Percentiles rank a stretch among this genome's conserved stretches.
Evolutionary conservation across 768 basidiomycete species (phyloP).

Genomic region (Lentinula raphanica): DNA sequence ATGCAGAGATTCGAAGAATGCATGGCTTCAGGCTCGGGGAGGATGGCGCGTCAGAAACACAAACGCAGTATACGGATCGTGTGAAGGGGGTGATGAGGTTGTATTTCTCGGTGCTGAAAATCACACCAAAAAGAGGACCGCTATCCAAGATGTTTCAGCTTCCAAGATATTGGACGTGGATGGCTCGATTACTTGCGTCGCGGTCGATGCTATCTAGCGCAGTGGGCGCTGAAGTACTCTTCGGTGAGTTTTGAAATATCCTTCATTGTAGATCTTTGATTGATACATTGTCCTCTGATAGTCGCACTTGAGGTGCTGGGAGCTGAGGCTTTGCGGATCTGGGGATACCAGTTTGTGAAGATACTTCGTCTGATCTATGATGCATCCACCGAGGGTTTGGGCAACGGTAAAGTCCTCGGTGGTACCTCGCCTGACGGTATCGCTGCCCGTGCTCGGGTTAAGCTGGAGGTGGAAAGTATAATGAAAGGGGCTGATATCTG

Average conservation of each 20-base stretch:
- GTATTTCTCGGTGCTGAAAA: constrained; percentile 70
- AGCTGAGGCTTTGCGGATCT: constrained; percentile 49
- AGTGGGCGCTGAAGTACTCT: constrained; percentile 63
- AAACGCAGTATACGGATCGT: constrained; percentile 58
- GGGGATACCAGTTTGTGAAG: constrained; percentile 80
- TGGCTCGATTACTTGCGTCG: constrained; percentile 56
- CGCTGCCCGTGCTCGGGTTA: constrained; percentile 58
- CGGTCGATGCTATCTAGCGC: constrained; percentile 47
- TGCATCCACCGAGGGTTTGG: constrained; percentile 52
- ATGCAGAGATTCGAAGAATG: constrained; percentile 38
- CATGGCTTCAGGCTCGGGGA: constrained; percentile 48
- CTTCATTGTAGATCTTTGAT: neutral
- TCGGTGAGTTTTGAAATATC: constrained; percentile 41
- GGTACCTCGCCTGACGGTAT: constrained; percentile 56
- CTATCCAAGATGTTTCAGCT: constrained; percentile 53
- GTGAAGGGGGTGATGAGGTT: constrained; percentile 79
- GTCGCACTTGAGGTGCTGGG: constrained; percentile 73
- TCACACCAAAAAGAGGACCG: constrained; percentile 32
- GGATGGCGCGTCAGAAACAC: constrained; percentile 42
- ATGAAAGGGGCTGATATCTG: constrained; percentile 21
- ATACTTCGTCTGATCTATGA: constrained; percentile 62
- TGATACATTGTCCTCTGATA: constrained; percentile 20
- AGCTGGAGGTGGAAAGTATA: constrained; percentile 63
- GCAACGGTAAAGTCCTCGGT: constrained; percentile 45
- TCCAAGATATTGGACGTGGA: constrained; percentile 68